Evolutionary conservation across 1,284 basidiomycete species (phyloP).

Genomic region (Stygiomarasmius scandens): DNA sequence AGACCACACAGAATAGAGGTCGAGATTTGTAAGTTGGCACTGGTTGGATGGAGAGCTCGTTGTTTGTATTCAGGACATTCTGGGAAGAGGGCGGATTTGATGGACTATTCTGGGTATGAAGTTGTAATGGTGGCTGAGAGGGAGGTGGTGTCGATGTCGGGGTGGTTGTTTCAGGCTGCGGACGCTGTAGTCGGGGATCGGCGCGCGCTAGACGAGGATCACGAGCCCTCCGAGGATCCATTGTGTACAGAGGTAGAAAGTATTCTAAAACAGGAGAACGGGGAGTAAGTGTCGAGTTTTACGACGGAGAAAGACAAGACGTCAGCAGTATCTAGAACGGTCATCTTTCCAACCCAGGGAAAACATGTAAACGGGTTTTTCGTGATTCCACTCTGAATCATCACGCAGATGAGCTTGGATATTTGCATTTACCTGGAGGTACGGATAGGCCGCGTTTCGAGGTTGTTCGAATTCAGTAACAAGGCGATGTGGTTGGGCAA

Average conservation of each 20-base stretch:
- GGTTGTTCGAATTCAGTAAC: no score
- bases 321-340: conserved; percentile 92
- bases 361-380: conserved; percentile 54
- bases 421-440: not conserved
- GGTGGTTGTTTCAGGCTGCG: conserved; percentile 45
- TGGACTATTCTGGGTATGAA: conserved; percentile 13
- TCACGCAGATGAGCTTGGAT: conserved; percentile 36
- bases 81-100: not conserved
- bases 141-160: conserved; percentile 41
- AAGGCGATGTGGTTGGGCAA: not conserved
- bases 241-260: conserved; percentile 25
- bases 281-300: conserved; percentile 8
- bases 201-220: conserved; percentile 75
- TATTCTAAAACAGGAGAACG: not conserved
- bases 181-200: conserved; percentile 65
- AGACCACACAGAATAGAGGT: conserved; percentile 95
- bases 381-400: conserved; percentile 89
- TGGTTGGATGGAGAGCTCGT: not conserved
- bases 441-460: no score
- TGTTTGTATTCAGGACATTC: not conserved
- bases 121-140: conserved; percentile 19
- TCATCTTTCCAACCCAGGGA: conserved; percentile 72
- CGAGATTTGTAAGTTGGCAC: conserved; percentile 54
- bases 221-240: conserved; percentile 80
- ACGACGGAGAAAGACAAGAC: conserved; percentile 7